These are phyloP conservation scores for Paramarasmius palmivorus DNA, from an alignment of 1,284 basidiomycete species.

Conservation along the genomic window DNA sequence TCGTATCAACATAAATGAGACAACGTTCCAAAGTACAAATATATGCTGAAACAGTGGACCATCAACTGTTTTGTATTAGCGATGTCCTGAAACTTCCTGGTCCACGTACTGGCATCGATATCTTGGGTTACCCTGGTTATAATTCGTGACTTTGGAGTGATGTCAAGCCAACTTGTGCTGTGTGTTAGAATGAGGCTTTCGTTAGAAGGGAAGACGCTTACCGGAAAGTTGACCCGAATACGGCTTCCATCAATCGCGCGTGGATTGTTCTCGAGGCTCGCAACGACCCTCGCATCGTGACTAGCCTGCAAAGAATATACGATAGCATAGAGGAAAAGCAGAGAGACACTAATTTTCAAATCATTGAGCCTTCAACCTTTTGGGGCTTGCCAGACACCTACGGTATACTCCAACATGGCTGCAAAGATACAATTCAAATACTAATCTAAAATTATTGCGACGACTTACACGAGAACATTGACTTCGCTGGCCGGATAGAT, in stretches of 20 bases:
- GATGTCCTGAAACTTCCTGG: constrained; percentile 5
- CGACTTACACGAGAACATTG: constrained; percentile 27
- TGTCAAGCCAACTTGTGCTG: constrained; percentile 45
- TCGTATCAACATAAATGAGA: constrained; percentile 45
- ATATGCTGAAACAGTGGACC: constrained; percentile 1
- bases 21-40: constrained; percentile 42
- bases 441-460: background rate
- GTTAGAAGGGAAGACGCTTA: constrained; percentile 18
- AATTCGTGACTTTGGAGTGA: constrained; percentile 49
- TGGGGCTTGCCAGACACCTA: constrained; percentile 8
- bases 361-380: too few relatives aligned
- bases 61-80: constrained; percentile 34
- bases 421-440: background rate
- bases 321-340: constrained; percentile 27
- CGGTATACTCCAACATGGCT: constrained; percentile 44
- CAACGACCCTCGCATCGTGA: constrained; percentile 36
- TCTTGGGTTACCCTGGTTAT: constrained; percentile 48
- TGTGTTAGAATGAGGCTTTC: background rate
- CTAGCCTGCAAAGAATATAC: constrained; percentile 27
- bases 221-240: constrained; percentile 58
- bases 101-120: constrained; percentile 14
- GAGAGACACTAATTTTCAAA: constrained; percentile 17
- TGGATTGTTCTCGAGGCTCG: constrained; percentile 62
- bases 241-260: constrained; percentile 49
- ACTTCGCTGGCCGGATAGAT: constrained; percentile 25